Evolutionary conservation across 2,329 filamentous ascomycete species (phyloP), one percentile per base, ranked within the genome.

Genomic region (Didymella sp.): DNA sequence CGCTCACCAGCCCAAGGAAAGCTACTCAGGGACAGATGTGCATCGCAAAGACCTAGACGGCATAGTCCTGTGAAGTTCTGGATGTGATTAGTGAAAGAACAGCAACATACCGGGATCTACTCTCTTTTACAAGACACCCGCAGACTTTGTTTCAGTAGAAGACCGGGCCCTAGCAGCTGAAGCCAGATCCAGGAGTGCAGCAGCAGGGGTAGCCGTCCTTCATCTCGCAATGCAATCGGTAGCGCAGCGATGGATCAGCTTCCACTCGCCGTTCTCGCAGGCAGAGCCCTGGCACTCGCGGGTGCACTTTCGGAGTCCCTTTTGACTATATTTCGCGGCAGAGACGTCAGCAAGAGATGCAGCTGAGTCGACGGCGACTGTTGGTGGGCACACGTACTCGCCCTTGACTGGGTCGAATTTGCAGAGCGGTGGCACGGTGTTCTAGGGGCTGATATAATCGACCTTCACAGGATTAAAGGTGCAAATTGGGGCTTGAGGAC

Each of bases 241-340:
- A 2, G 51, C 69, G 5, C 67, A 70, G 42, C 50, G 42, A 27
- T 46, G 27, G 15, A 41, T 7, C 2, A 53, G 15, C 35, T 46
- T 21, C 42, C 50, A 41, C 21, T 40, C 6, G 12, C 50, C 27
- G 13, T 31, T 41, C 42, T 41, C 31, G 50, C 42, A 53, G 15
- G 27, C 42, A 41, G 50, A 40, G 15, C 35, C 42, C 22, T 53
- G 42, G 12, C 42, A 27, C 35, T 53, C 27, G 15, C 42, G 42
- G 7, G 33, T 53, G 25, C 50, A 46, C 21, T 42, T 46, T 19
- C 12, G 50, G 27, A 47, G 50, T 8, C 42, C 42, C 25, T 53
- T 42, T 22, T 38, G 8, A 41, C 42, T 33, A n/a, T 42, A 40
- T 6, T 41, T 41, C n/a, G 42, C 9, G 21, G 27, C 27, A 6